Conservation (phyloP, 169 alveolate genomes). For the Plasmodium gaboni region DNA sequence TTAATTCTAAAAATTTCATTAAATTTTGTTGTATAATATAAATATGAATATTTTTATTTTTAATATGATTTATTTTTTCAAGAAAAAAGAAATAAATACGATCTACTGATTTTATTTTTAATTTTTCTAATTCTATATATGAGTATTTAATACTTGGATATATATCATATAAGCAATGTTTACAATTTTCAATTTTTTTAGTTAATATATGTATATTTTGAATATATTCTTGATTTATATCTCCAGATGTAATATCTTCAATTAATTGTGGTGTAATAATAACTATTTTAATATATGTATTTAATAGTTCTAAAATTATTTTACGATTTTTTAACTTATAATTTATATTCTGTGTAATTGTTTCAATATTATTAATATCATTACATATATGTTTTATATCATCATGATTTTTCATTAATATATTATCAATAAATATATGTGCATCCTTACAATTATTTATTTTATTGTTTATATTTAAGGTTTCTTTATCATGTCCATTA, state of each 20-base stretch:
- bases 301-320: conserved; percentile 76
- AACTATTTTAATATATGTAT: conserved; percentile 78
- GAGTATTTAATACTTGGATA: conserved; percentile 81
- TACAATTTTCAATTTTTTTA: conserved; percentile 78
- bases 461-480: conserved; percentile 72
- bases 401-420: conserved; percentile 78
- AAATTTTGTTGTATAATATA: conserved; percentile 77
- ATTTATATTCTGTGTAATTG: conserved; percentile 78
- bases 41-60: conserved; percentile 77
- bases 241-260: conserved; percentile 76
- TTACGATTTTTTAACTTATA: conserved; percentile 78
- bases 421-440: conserved; percentile 71
- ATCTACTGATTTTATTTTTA: conserved; percentile 43
- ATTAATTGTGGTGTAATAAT: conserved; percentile 80
- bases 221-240: conserved; percentile 76
- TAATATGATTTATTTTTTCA: conserved; percentile 69
- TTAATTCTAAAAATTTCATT: conserved; percentile 7
- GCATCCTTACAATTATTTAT: conserved; percentile 79
- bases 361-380: conserved; percentile 78
- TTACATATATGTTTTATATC: conserved; percentile 77
- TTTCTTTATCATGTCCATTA: conserved; percentile 75
- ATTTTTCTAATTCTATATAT: conserved; percentile 35
- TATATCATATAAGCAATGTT: conserved; percentile 72
- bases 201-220: conserved; percentile 58
- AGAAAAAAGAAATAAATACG: conserved; percentile 21